A percentile compares a stretch with the other conserved stretches of the same genome.
These are phyloP conservation scores for Talaromyces sp. DNA, from an alignment of 2,329 filamentous ascomycete species.

Conservation along the genomic window DNA sequence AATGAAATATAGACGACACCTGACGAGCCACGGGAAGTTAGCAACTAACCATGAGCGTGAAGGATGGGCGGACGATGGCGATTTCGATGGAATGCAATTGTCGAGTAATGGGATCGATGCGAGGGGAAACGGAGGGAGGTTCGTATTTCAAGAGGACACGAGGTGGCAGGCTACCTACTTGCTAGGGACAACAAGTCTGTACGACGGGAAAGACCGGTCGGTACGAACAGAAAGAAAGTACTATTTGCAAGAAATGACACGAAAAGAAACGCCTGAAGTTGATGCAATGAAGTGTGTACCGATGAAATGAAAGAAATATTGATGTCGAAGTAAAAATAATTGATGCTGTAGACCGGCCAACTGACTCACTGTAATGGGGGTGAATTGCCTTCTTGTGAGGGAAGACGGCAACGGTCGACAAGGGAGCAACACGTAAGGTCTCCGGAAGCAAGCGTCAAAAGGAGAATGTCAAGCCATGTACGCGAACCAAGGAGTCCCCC, in stretches of 20 bases:
- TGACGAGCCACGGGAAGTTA: conserved; percentile 15
- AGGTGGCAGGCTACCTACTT: conserved; percentile 7
- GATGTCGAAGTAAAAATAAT: conserved; percentile 10
- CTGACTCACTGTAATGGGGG: conserved; percentile 10
- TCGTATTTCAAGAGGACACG: conserved; percentile 7
- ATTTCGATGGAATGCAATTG: background rate
- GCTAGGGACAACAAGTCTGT: conserved; percentile 8
- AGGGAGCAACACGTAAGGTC: conserved; percentile 10
- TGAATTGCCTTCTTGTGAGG: background rate
- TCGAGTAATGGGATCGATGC: background rate
- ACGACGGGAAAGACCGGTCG: conserved; percentile 9
- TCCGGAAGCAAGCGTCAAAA: conserved; percentile 23
- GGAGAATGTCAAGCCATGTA: conserved; percentile 14
- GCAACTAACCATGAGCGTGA: background rate
- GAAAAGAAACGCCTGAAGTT: conserved; percentile 10
- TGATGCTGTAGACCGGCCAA: conserved; percentile 3
- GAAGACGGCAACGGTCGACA: conserved; percentile 20
- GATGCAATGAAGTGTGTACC: conserved; percentile 8
- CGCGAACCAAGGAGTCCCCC: conserved; percentile 5
- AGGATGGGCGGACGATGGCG: background rate
- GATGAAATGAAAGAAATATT: background rate
- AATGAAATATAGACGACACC: conserved; percentile 24
- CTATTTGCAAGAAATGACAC: conserved; percentile 23
- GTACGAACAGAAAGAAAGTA: background rate
- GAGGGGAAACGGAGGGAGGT: background rate